Base-by-base conservation (phyloP, 805 yeast genomes). In the Barnettozyma californica region DNA sequence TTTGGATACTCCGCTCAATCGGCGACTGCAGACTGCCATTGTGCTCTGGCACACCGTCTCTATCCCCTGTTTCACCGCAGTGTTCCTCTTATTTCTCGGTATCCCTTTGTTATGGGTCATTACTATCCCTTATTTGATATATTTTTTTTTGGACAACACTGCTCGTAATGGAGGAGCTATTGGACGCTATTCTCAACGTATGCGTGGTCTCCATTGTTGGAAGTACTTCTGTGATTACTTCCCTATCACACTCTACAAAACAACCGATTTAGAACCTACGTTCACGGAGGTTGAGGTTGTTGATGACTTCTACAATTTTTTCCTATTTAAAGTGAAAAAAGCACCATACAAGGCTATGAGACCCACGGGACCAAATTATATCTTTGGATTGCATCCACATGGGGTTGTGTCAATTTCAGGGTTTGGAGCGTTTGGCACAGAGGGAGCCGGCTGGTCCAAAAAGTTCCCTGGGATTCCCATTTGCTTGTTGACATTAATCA, bases 301-400 rank as follows among this genome's bases (percentile, higher is more conserved):
- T 20, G 57, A 58, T 45, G 63, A 60, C 20, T 48, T 38, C 37
- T 52, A 59, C 31, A 36, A 46, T 3, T 43, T 55, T 9, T 47
- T 44, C 5, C 44, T 54, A 3, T 49, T 54, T 46, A 57, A 47
- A 21, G 43, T 62, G 8, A 52, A 58, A 37, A 51, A 52, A 44
- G 49, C 50, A 34, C 64, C 68, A 10, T 59, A 60, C 31, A 54
- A 48, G 26, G 64, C 64, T 44, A 57, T 60, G 39, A 66, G 71
- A 1, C 59, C 74, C 43, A 67, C 80, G 3, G 92, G 89, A 0
- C 91, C 88, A 2, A 70, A 84, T 34, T 92, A 94, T 65, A 79
- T 92, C 2, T 92, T 92, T 67, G 95, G 97, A 0, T 84, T 88
- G 60, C 97, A 91, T 65, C 99, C 99, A 0, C 99, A 94, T 65